Conservation (phyloP, 2,329 filamentous ascomycete genomes). For the Aspergillus piperis region DNA sequence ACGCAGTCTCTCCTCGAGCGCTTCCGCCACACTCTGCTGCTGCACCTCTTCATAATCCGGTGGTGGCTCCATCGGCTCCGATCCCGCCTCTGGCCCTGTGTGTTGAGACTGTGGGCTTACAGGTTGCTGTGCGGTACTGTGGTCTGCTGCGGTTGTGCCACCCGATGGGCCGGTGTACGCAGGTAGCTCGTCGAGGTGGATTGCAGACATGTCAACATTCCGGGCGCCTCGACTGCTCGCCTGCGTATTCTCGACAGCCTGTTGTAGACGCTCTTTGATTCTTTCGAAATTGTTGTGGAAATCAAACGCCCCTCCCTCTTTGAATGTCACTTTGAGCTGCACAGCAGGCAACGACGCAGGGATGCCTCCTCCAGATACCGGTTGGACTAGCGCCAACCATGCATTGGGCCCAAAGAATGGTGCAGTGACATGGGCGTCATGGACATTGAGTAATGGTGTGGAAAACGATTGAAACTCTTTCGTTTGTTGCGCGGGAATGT, state of each 20-base stretch:
- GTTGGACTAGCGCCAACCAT: constrained; percentile 78
- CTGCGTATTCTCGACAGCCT: constrained; percentile 65
- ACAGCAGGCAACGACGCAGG: constrained; percentile 71
- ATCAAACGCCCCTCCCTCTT: constrained; percentile 91
- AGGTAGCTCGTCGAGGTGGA: constrained; percentile 83
- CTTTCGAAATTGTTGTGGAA: constrained; percentile 81
- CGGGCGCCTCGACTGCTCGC: constrained; percentile 46
- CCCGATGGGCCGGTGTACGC: constrained; percentile 71
- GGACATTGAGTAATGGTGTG: constrained; percentile 80
- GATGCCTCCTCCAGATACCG: constrained; percentile 80
- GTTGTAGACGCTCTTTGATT: constrained; percentile 78
- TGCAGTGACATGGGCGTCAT: constrained; percentile 81
- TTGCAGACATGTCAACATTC: constrained; percentile 60
- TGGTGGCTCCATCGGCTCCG: constrained; percentile 69
- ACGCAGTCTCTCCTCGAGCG: constrained; percentile 63
- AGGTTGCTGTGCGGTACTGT: constrained; percentile 12
- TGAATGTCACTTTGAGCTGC: constrained; percentile 84
- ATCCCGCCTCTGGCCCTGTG: constrained; percentile 28
- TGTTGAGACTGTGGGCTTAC: constrained; percentile 22
- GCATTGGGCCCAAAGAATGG: constrained; percentile 93
- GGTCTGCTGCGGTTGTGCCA: constrained; percentile 23
- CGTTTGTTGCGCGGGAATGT: constrained; percentile 73
- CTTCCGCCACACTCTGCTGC: constrained; percentile 73
- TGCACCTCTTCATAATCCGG: constrained; percentile 92
- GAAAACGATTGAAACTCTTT: constrained; percentile 80